Percentiles rank a stretch among this genome's conserved stretches.
Conservation (phyloP, 2,329 filamentous ascomycete genomes). For the Penicillium palitans region DNA sequence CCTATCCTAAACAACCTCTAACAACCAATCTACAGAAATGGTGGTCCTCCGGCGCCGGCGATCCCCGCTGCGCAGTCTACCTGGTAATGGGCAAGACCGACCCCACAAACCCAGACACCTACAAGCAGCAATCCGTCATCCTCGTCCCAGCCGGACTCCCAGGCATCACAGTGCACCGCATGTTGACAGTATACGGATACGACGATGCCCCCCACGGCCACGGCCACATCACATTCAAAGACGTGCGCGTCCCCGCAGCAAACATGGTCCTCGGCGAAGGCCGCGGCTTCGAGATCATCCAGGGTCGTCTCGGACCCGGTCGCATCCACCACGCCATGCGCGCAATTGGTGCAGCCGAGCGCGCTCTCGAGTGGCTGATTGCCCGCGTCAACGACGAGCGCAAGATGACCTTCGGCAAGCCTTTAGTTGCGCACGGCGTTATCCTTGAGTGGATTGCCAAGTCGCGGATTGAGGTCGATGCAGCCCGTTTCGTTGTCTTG, state of each 20-base stretch:
- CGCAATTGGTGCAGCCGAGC: conserved; percentile 84
- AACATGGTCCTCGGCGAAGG: conserved; percentile 92
- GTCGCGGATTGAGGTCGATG: conserved; percentile 90
- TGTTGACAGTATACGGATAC: conserved; percentile 92
- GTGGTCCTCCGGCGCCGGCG: conserved; percentile 96
- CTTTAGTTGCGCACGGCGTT: conserved; percentile 83
- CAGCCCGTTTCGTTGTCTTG: conserved; percentile 82
- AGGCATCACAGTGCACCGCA: conserved; percentile 89
- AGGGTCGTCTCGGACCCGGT: conserved; percentile 90
- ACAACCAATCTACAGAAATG: conserved; percentile 69
- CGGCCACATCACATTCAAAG: conserved; percentile 83
- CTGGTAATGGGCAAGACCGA: conserved; percentile 96
- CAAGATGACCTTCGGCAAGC: conserved; percentile 90
- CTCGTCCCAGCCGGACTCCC: conserved; percentile 78
- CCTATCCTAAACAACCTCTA: not conserved
- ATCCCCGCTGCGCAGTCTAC: conserved; percentile 88
- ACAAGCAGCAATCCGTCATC: conserved; percentile 91
- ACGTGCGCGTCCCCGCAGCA: conserved; percentile 80
- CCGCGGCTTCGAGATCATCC: conserved; percentile 96
- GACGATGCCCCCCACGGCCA: conserved; percentile 99
- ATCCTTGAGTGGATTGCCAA: conserved; percentile 94
- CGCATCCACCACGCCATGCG: conserved; percentile 99
- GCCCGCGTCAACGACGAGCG: conserved; percentile 87
- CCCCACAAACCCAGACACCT: conserved; percentile 69
- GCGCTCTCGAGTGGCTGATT: conserved; percentile 91